Base-by-base conservation (phyloP, 495 filamentous ascomycete genomes). In the Podospora bellae-mahoneyi region DNA sequence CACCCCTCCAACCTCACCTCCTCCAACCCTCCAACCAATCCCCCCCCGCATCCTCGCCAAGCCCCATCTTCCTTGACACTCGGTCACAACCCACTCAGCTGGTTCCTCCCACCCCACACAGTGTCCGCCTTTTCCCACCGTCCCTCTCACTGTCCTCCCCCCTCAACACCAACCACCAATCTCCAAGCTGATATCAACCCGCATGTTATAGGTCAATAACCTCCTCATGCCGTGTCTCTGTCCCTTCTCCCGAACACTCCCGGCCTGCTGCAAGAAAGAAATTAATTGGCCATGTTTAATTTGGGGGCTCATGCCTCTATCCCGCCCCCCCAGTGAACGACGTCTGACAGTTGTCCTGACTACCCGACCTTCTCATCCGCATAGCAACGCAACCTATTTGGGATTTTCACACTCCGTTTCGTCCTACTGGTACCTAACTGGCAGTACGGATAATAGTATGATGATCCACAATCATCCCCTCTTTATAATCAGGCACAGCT, bases 241-340 rank as follows among this genome's bases (percentile, higher is more conserved):
- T 26, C 60, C n/a, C 18, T 19, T 10, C 39, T 9, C 9, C 39
- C 39, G 39, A 48, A 13, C 39, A 48, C 39, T 32, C 61, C 32
- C 4, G n/a, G 23, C 23, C 1, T 23, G 23, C 48, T 48, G 64
- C 66, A 71, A 28, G 13, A 54, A 39, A 58, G 44, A 71, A 68
- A 71, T 71, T 71, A 66, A 71, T 68, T 71, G 66, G 62, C 62
- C 65, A 64, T 60, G 5, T 48, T 48, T 48, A 48, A 48, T 48
- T 48, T 48, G 39, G 9, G 39, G 39, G 9, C 39, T 48, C 39
- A 48, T 48, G 15, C 9, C 15, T 48, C 30, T 32, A 32, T 0
- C 3, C 3, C 30, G n/a, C 7, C 30, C 30, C 39, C 39, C 9
- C 13, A 13, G 39, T 48, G 39, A 48, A 48, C 15, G 9, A 48